phyloP scores from a whole-genome alignment of 1,284 basidiomycete species.

The Gymnopus androsaceus region DNA sequence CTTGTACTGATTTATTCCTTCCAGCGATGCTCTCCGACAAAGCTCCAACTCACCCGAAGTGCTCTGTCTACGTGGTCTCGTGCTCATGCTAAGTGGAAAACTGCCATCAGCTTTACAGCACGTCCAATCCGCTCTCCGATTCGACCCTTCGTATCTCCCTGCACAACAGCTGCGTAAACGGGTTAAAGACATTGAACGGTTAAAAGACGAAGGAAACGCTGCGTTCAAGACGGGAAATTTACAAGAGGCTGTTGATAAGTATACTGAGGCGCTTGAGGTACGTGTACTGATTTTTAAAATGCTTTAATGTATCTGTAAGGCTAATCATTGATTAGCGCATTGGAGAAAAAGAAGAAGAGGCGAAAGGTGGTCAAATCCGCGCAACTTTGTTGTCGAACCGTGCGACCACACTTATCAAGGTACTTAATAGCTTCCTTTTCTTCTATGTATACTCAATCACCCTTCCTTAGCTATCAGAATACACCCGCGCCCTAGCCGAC shows the following conservation, averaged over 20 bases:
- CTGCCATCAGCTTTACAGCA: conserved; percentile 75
- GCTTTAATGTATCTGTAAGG: background rate
- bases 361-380: conserved; percentile 72
- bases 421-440: conserved; percentile 26
- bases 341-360: conserved; percentile 65
- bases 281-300: conserved; percentile 20
- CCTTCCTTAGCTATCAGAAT: conserved; percentile 52
- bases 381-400: conserved; percentile 83
- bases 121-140: conserved; percentile 69
- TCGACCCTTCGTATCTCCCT: conserved; percentile 76
- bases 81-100: conserved; percentile 77
- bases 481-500: conserved; percentile 45
- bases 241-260: conserved; percentile 68
- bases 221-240: conserved; percentile 71
- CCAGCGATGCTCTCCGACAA: conserved; percentile 75
- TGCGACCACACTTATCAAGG: conserved; percentile 81
- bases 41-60: conserved; percentile 79
- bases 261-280: conserved; percentile 70
- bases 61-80: conserved; percentile 77
- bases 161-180: conserved; percentile 76
- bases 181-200: conserved; percentile 74
- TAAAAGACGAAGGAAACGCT: conserved; percentile 84
- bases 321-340: conserved; percentile 45
- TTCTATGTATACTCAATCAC: background rate
- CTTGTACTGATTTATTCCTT: conserved; percentile 4